These are phyloP conservation scores for Solanum dulcamara DNA, from an alignment of 257 asterid species.

Conservation along the genomic window DNA sequence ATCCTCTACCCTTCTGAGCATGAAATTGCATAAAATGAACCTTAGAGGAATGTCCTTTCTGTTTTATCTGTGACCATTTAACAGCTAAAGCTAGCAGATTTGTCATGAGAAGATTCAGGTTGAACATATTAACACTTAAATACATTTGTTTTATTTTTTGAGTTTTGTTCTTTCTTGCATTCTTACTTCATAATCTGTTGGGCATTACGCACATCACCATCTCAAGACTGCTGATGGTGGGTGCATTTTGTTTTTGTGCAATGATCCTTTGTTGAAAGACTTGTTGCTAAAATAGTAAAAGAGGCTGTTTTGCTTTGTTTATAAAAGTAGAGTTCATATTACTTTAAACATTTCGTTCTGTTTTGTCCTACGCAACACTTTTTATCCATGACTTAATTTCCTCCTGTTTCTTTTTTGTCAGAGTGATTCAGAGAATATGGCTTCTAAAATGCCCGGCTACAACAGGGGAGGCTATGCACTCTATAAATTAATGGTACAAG, in stretches of 20 bases:
- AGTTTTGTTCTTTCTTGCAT: background rate
- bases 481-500: constrained; percentile 55
- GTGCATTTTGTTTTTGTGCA: background rate
- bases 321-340: background rate
- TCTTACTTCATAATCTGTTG: background rate
- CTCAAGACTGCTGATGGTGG: background rate
- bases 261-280: background rate
- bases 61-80: background rate
- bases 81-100: background rate
- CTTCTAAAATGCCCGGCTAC: constrained; percentile 83
- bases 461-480: constrained; percentile 88
- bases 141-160: background rate
- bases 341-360: background rate
- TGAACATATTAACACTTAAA: background rate
- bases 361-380: background rate
- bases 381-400: constrained; percentile 8
- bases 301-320: background rate
- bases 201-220: background rate
- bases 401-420: constrained; percentile 11
- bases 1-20: background rate
- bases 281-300: background rate
- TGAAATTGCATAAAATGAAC: background rate
- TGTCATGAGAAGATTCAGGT: background rate
- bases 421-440: constrained; percentile 39
- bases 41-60: background rate